phyloP scores from a whole-genome alignment of 2,329 filamentous ascomycete genomes.

The Chaetomiaceae sp. region DNA sequence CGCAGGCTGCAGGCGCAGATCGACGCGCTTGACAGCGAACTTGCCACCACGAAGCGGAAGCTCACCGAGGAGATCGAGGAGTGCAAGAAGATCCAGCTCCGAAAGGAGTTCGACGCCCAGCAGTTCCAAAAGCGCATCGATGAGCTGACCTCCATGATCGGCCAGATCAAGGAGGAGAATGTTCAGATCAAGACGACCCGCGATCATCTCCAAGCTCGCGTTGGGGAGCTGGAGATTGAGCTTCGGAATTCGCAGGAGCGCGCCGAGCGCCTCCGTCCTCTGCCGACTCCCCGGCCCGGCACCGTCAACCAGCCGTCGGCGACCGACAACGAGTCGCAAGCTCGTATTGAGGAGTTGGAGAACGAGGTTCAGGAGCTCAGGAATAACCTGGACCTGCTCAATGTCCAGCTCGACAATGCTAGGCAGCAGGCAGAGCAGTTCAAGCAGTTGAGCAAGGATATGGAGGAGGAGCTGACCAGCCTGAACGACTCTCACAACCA shows the following conservation, averaged over 20 bases:
- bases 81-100: constrained; percentile 71
- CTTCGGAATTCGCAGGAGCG: constrained; percentile 87
- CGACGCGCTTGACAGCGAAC: constrained; percentile 73
- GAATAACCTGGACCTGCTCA: constrained; percentile 77
- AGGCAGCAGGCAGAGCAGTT: constrained; percentile 82
- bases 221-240: constrained; percentile 85
- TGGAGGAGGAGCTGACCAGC: constrained; percentile 81
- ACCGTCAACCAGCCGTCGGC: constrained; percentile 35
- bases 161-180: constrained; percentile 80
- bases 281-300: constrained; percentile 58
- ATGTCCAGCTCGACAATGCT: constrained; percentile 73
- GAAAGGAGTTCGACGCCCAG: constrained; percentile 85
- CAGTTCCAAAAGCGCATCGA: constrained; percentile 90
- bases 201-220: constrained; percentile 82
- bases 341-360: constrained; percentile 72
- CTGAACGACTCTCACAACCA: constrained; percentile 77
- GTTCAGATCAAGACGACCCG: constrained; percentile 80
- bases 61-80: constrained; percentile 80
- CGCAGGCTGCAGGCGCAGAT: constrained; percentile 74
- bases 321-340: constrained; percentile 42
- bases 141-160: constrained; percentile 75
- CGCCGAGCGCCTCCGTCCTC: constrained; percentile 73
- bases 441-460: constrained; percentile 78
- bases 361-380: constrained; percentile 82
- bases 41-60: constrained; percentile 75